Base-by-base conservation (phyloP, 108 stramenopile species). In the Conticribra weissflogii region DNA sequence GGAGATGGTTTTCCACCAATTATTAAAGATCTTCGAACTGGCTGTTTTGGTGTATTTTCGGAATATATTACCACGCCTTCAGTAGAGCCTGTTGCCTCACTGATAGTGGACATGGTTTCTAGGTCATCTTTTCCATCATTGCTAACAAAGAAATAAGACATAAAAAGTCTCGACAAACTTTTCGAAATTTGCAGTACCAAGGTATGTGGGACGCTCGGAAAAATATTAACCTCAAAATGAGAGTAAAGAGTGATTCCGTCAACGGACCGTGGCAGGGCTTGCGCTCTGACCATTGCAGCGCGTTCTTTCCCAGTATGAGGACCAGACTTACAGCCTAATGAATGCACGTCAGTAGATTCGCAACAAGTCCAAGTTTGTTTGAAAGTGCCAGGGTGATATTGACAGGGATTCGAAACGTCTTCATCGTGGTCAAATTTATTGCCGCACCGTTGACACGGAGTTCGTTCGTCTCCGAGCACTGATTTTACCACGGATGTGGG, bases 221-320 rank as follows among this genome's bases (percentile, higher is more conserved):
- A 83, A 52, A 83, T 33, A 54, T 83, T 80, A n/a, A 80, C 76
- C 66, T 83, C 82, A 45, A 83, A 52, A 48, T 80, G 79, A 30
- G 76, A 65, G 48, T 83, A 83, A 19, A 83, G 46, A 1, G 72
- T 60, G 45, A 83, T 62, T 45, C 82, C 82, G 7, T 80, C 63
- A 22, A 83, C 74, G 29, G 56, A 51, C 5, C 70, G 72, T 49
- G 82, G 82, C 24, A 80, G 56, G 23, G 82, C 41, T 45, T 83
- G 74, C 0, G 80, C 63, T 45, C 82, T 55, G 22, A 80, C 62
- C 25, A 71, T 66, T 44, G 74, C 79, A 28, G 79, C 79, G n/a
- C 62, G 65, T 48, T 83, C 82, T 54, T 78, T 83, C 3, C 82
- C 82, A 65, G 59, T 70, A 55, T 83, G 82, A 15, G 82, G 82